phyloP scores from a whole-genome alignment of 208 protist species.

The Wallacemonas sp. region DNA sequence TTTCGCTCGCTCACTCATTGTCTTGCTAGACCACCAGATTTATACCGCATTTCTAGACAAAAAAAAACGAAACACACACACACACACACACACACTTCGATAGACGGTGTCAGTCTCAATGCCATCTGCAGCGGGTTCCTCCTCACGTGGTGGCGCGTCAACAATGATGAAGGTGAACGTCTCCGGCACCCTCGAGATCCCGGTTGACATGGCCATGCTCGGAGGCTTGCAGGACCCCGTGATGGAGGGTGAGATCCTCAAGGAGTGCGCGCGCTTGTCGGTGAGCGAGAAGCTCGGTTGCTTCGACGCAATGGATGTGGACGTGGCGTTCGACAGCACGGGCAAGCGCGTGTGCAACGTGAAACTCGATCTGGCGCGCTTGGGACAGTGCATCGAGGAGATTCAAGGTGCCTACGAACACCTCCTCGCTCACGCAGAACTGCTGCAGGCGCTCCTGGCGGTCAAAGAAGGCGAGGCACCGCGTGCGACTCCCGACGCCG shows the following conservation, averaged over 20 bases:
- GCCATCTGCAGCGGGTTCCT: background rate
- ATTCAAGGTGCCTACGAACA: constrained; percentile 68
- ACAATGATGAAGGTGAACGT: constrained; percentile 48
- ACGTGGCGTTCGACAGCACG: constrained; percentile 9
- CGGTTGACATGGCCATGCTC: constrained; percentile 51
- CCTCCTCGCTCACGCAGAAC: constrained; percentile 30
- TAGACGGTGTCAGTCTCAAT: background rate
- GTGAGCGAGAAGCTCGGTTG: constrained; percentile 69
- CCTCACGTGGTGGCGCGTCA: constrained; percentile 8
- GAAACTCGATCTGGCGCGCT: constrained; percentile 34
- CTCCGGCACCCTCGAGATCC: constrained; percentile 44
- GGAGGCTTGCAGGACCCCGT: constrained; percentile 49
- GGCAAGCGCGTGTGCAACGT: constrained; percentile 24
- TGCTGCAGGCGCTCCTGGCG: constrained; percentile 43
- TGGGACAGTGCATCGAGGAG: constrained; percentile 52
- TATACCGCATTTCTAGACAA: too few relatives aligned
- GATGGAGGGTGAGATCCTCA: constrained; percentile 64
- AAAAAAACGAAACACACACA: too few relatives aligned
- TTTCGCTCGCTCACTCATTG: background rate
- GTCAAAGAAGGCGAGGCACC: background rate
- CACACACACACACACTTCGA: constrained; percentile 5
- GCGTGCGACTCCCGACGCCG: too few relatives aligned
- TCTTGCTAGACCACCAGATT: too few relatives aligned
- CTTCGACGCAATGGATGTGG: constrained; percentile 60
- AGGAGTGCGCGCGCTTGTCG: constrained; percentile 60